A percentile compares a stretch with the other conserved stretches of the same genome.
phyloP scores from a whole-genome alignment of 192 early-diverging fungal genomes.

The Dimargaris cristalligena region DNA sequence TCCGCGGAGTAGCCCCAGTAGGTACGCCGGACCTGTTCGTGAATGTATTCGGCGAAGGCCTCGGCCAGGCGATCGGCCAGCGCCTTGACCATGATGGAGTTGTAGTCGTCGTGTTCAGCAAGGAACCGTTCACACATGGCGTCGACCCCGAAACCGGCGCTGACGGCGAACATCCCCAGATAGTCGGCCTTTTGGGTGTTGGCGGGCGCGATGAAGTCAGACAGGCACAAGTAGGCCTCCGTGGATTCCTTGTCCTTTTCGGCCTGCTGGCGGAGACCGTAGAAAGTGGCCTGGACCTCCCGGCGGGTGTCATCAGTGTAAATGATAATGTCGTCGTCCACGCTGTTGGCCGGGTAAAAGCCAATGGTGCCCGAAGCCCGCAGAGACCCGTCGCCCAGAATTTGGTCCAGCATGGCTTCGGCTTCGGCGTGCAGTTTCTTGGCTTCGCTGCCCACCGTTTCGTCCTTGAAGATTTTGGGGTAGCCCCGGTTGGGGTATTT shows the following conservation, averaged over 20 bases:
- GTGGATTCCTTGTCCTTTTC: constrained; percentile 68
- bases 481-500: constrained; percentile 93
- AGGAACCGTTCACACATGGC: constrained; percentile 68
- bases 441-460: constrained; percentile 79
- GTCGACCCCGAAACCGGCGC: constrained; percentile 80
- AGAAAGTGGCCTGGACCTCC: constrained; percentile 53
- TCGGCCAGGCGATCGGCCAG: constrained; percentile 88
- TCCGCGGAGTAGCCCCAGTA: constrained; percentile 77
- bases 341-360: constrained; percentile 75
- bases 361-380: constrained; percentile 62
- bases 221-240: constrained; percentile 76
- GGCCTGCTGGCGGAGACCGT: constrained; percentile 75
- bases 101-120: constrained; percentile 74
- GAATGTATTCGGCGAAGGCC: constrained; percentile 77
- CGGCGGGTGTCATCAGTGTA: constrained; percentile 61
- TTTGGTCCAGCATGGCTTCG: constrained; percentile 53
- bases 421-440: constrained; percentile 82
- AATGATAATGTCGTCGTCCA: constrained; percentile 78
- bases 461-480: constrained; percentile 95
- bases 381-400: constrained; percentile 58
- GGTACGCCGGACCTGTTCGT: constrained; percentile 73
- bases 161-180: constrained; percentile 79
- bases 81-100: constrained; percentile 86
- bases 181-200: constrained; percentile 61
- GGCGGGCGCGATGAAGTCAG: constrained; percentile 84